Base-by-base conservation (phyloP, 2,329 filamentous ascomycete species). In the Clarireedia hainanense region DNA sequence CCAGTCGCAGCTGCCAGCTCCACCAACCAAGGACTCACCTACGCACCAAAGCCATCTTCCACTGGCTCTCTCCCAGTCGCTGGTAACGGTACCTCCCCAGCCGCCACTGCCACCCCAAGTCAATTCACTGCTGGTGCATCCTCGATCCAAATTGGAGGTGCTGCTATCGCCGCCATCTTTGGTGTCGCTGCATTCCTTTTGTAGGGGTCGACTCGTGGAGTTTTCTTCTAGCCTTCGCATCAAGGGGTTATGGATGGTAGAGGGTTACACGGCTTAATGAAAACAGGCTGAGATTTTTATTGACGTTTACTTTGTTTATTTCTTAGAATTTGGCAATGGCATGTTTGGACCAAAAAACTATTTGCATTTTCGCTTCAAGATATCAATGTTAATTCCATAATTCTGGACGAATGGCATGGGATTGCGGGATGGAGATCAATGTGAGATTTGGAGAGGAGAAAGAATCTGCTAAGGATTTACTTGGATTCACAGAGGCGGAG, bases 251-350 rank as follows among this genome's bases (percentile, higher is more conserved):
- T 63, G 52, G 55, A 58, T 42, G 50, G 54, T 42, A n/a, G n/a
- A 50, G 52, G 49, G 52, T 57, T 58, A 63, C 61, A 63, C 65
- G 63, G 64, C 64, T 66, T 67, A 61, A 67, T 60, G 66, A 66
- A 56, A 57, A 60, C 48, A 47, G 39, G 47, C 10, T 47, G n/a
- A 26, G 49, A 5, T 43, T 43, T 23, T 43, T 53, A 52, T 47
- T 56, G 50, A 52, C 47, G 34, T 50, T 51, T 56, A 40, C 47
- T 40, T 50, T 58, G 36, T 58, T 52, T 50, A 52, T 50, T 50
- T 23, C 43, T 43, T 45, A 55, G 52, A 55, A 17, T 43, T 27
- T 45, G 37, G 40, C 47, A 30, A 45, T 27, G 46, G 50, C 36
- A 50, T 46, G 46, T 50, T 50, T 50, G 37, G 46, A 55, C 30